Evolutionary conservation across 1,284 basidiomycete genomes (phyloP).

Genomic region (Nidula niveotomentosa): DNA sequence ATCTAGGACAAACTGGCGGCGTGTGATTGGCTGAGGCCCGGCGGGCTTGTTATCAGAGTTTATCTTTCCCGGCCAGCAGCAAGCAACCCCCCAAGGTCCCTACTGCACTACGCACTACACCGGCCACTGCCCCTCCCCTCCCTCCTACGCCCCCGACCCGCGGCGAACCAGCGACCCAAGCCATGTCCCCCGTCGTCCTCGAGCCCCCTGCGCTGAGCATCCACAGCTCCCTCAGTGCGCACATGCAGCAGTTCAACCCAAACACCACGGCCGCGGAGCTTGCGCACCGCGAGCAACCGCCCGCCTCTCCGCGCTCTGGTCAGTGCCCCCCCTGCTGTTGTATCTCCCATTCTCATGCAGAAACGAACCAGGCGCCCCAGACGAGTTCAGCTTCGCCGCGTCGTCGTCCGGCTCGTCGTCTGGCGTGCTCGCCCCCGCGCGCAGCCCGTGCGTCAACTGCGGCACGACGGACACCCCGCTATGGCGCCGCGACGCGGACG

Average conservation of each 20-base stretch:
- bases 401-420: background rate
- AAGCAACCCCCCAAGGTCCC: background rate
- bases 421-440: constrained; percentile 24
- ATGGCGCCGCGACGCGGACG: constrained; percentile 80
- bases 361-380: constrained; percentile 1
- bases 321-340: constrained; percentile 5
- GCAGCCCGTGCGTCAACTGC: constrained; percentile 64
- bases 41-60: constrained; percentile 18
- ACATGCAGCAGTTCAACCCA: constrained; percentile 23
- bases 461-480: constrained; percentile 75
- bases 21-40: constrained; percentile 20
- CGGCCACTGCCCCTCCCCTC: no score
- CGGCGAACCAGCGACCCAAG: no score
- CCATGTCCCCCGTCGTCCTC: constrained; percentile 28
- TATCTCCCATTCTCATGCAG: no score
- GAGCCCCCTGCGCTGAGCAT: constrained; percentile 47
- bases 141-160: no score
- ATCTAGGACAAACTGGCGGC: constrained; percentile 21
- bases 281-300: constrained; percentile 8
- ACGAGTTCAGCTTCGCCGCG: constrained; percentile 17
- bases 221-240: constrained; percentile 27
- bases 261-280: constrained; percentile 7
- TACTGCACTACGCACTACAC: background rate
- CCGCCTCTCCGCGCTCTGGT: background rate
- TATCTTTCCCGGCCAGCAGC: constrained; percentile 9